Conservation (phyloP, 805 yeast species). For the Isabelozyma gotoi region DNA sequence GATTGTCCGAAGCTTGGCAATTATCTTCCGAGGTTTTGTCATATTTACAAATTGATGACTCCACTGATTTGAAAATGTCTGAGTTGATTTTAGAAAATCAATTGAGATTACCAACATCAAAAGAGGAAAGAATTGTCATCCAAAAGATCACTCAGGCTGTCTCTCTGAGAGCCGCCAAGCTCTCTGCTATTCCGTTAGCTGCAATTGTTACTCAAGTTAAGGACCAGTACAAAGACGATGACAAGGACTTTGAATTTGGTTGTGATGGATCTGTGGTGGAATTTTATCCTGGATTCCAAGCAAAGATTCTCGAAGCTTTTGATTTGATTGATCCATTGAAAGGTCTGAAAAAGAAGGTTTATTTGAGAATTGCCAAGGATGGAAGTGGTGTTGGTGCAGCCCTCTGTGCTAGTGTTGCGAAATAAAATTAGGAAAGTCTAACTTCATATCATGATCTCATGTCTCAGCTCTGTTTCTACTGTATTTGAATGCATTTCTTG, state of each 20-base stretch:
- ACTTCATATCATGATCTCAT: not conserved
- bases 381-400: constrained; percentile 99
- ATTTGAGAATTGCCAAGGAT: constrained; percentile 82
- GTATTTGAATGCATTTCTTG: not conserved
- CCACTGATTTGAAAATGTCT: constrained; percentile 68
- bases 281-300: constrained; percentile 86
- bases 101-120: constrained; percentile 66
- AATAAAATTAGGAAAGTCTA: not conserved
- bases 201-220: constrained; percentile 75
- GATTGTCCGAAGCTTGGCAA: constrained; percentile 74
- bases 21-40: constrained; percentile 84
- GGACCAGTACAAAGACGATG: constrained; percentile 47
- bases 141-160: constrained; percentile 76
- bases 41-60: constrained; percentile 79
- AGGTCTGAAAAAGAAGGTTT: constrained; percentile 71
- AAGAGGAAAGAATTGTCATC: constrained; percentile 70
- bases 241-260: constrained; percentile 82
- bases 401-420: constrained; percentile 63
- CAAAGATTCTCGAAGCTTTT: constrained; percentile 77
- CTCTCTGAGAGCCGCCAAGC: constrained; percentile 83
- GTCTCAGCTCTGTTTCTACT: not conserved
- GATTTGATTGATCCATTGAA: constrained; percentile 68
- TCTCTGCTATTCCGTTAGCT: constrained; percentile 87
- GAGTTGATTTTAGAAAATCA: constrained; percentile 65
- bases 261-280: constrained; percentile 95